Percentiles rank a stretch among this genome's conserved stretches.
Evolutionary conservation across 345 rosid species (phyloP).

Genomic region (Rhizophora apiculata): DNA sequence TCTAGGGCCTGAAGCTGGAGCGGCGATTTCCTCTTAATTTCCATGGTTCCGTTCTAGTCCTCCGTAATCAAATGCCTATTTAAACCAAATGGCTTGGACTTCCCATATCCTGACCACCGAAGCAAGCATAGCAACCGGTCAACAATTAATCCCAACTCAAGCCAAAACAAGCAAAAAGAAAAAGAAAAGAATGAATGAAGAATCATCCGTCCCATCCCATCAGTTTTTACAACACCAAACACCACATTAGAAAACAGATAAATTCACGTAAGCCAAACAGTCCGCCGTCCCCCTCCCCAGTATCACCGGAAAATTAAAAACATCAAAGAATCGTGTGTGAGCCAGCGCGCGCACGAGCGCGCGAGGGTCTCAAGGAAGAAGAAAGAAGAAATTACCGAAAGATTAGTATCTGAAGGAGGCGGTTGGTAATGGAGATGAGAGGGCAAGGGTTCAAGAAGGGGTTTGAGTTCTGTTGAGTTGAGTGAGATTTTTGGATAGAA

Average conservation of each 20-base stretch:
- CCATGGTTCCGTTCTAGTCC: conserved; percentile 1
- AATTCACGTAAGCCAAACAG: too few species aligned
- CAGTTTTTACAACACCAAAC: too few species aligned
- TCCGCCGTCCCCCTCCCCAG: too few species aligned
- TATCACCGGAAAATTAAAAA: too few species aligned
- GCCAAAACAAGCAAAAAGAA: not conserved
- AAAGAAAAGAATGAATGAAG: not conserved
- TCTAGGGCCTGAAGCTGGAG: conserved; percentile 70
- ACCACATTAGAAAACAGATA: too few species aligned
- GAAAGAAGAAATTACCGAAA: not conserved
- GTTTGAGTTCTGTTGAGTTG: not conserved
- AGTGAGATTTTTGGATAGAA: conserved; percentile 7
- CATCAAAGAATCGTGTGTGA: too few species aligned
- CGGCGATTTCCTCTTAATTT: conserved; percentile 69
- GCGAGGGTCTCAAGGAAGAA: not conserved
- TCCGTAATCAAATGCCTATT: not conserved
- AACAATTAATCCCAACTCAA: not conserved
- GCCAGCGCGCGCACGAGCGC: not conserved
- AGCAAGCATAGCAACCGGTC: not conserved
- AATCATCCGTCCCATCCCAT: too few species aligned
- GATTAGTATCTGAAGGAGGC: not conserved
- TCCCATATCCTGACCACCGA: conserved; percentile 14
- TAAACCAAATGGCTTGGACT: not conserved
- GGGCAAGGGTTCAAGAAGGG: not conserved
- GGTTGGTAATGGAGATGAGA: conserved; percentile 6